Base-by-base conservation (phyloP, 31 red algal genomes). In the Porphyra umbilicalis region DNA sequence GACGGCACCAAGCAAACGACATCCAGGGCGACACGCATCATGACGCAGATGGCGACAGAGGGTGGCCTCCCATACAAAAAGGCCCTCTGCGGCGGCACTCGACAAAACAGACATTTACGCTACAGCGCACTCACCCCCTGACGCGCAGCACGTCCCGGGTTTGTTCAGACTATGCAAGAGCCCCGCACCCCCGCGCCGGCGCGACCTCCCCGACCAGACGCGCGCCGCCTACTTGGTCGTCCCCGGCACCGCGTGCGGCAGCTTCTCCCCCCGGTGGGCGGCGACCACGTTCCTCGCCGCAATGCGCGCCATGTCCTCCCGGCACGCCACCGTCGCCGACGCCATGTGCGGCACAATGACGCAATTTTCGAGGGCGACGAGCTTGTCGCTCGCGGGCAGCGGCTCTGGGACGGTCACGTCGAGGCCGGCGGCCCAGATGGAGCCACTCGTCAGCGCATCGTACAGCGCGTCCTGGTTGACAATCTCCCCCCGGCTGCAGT, bases 361-460 rank as follows among this genome's bases (percentile, higher is more conserved):
- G 71, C 91, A 93, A 57, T 94, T 94, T 9, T 88, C 88, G 35
- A 76, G 79, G 68, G 82, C 83, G 14, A 90, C 74, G 36, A 98
- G 81, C 79, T 77, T 81, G 71, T 90, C 85, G 78, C 91, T 81
- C 57, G 85, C 83, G 10, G 90, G 90, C 68, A 98, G 36, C 39
- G 95, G 95, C 75, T 98, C 95, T 1, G 95, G 95, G 25, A 85
- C 90, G 29, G 92, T 94, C 29, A 98, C 95, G 80, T 98, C 95
- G 35, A 93, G 33, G 31, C 95, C 95, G 1, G 88, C 91, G 11
- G 82, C 89, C 71, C 87, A 89, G 39, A 98, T 93, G 34, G 83
- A 76, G 33, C 91, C 91, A 37, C 85, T 37, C 40, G 76, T 84
- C 16, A 98, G 80, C 10, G 95, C 95, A 20, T 74, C 86, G 71